Conservation (phyloP, 306 rosid species). For the Chamaecrista fasciculata region DNA sequence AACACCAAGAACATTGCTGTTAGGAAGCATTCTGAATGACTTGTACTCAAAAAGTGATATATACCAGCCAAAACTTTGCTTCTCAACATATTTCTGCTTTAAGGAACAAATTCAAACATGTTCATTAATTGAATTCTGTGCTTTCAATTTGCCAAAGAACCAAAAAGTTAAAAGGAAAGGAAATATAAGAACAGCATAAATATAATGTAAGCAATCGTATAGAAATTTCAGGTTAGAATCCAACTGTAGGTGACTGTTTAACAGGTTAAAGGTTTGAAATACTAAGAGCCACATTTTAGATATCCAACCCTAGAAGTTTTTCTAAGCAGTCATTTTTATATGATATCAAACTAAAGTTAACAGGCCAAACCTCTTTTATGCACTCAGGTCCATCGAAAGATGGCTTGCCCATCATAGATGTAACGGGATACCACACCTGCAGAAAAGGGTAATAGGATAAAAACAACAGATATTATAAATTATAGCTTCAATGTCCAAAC, state of each 20-base stretch:
- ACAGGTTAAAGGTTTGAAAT: not conserved
- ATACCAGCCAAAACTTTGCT: not conserved
- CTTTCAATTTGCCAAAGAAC: not conserved
- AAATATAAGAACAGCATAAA: not conserved
- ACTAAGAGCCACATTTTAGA: not conserved
- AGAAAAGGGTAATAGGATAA: not conserved
- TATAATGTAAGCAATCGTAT: not conserved
- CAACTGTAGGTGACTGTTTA: slow-evolving; percentile 3
- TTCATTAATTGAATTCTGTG: not conserved
- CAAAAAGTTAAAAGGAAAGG: not conserved
- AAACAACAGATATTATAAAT: not conserved
- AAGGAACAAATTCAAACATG: slow-evolving; percentile 5
- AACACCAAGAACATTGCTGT: not conserved
- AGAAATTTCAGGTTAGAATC: not conserved
- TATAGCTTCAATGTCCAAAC: not conserved
- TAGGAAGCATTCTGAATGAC: slow-evolving; percentile 8
- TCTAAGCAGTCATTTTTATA: not conserved
- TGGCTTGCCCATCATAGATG: slow-evolving; percentile 78
- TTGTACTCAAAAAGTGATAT: not conserved
- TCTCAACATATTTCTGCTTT: not conserved
- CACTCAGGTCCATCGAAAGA: slow-evolving; percentile 89
- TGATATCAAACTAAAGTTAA: not conserved
- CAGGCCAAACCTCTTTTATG: slow-evolving; percentile 62
- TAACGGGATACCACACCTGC: slow-evolving; percentile 87
- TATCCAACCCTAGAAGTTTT: not conserved